Percentiles rank a stretch among this genome's conserved stretches.
These are phyloP conservation scores for Lentinula lateritia DNA, from an alignment of 768 basidiomycete species.

Conservation along the genomic window DNA sequence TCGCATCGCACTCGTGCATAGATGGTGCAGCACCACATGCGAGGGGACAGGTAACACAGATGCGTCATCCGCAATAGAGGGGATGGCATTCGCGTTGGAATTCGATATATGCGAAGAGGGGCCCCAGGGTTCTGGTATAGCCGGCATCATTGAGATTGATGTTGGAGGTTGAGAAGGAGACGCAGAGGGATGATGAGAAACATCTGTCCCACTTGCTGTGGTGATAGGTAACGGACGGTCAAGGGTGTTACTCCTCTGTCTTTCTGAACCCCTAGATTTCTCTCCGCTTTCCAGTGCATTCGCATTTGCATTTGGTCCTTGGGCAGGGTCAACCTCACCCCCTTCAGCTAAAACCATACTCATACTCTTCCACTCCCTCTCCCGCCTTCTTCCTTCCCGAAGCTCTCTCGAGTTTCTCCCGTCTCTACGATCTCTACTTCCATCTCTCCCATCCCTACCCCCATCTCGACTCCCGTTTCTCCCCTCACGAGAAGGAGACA, in stretches of 20 bases:
- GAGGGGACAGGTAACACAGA: constrained; percentile 89
- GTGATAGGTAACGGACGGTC: constrained; percentile 24
- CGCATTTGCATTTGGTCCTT: too few relatives aligned
- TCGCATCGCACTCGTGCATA: constrained; percentile 92
- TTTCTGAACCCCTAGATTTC: too few relatives aligned
- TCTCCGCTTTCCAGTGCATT: too few relatives aligned
- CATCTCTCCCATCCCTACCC: constrained; percentile 8
- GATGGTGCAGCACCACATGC: constrained; percentile 90
- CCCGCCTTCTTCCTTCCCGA: background rate
- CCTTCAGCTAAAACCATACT: constrained; percentile 21
- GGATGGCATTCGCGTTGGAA: background rate
- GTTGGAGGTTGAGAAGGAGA: background rate
- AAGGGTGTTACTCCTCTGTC: too few relatives aligned
- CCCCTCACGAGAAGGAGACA: background rate
- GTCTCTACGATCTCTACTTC: constrained; percentile 5
- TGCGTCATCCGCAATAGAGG: constrained; percentile 73
- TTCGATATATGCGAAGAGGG: too few relatives aligned
- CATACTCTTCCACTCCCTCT: constrained; percentile 24
- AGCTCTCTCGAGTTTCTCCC: background rate
- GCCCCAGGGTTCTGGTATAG: too few relatives aligned
- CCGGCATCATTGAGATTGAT: background rate
- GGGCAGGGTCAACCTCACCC: background rate
- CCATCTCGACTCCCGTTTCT: background rate
- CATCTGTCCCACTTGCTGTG: constrained; percentile 32
- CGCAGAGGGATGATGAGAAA: constrained; percentile 13